Evolutionary conservation across 108 stramenopile genomes (phyloP), one percentile per base, ranked within the genome.

Genomic region (Asterionellopsis glacialis): DNA sequence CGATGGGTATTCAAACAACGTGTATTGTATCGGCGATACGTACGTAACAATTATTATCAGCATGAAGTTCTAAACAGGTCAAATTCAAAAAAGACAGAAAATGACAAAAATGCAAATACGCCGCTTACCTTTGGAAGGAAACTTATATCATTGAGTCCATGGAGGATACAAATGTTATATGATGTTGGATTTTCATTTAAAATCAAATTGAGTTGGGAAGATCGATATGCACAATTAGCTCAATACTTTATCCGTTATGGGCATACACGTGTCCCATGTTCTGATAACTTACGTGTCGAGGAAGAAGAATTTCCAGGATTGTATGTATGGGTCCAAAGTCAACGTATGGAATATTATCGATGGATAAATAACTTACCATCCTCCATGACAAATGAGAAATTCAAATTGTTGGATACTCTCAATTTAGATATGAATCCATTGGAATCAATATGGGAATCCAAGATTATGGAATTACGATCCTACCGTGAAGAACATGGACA

Each of bases 291-390:
- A 33, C 19, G 19, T 9, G 21, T 9, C 1, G 68, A 68, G 42
- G 61, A 58, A 42, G 6, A 4, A 11, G 67, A 73, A 12, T 58
- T 68, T 9, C 67, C 72, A n/a, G 41, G 57, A 18, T 28, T 74
- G 3, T 63, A 64, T 1, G 64, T 63, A 27, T 74, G 68, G 56
- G 64, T 74, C 40, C 64, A 69, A 45, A 53, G 59, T 16, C 73
- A 70, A 49, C 57, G 73, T 15, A 65, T 57, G 27, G 73, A 74
- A 50, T 70, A 74, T 49, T 52, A 45, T 1, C 69, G 65, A 22
- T 38, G 69, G n/a, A 27, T 45, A 12, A 49, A 69, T 41, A 57
- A 67, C 4, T 45, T 55, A 60, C 18, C 49, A 28, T 55, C 73
- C 0, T 48, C 57, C 28, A 69, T 74, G 68, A 69, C 68, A 0